Percentiles rank a stretch among this genome's conserved stretches.
phyloP scores from a whole-genome alignment of 2,329 filamentous ascomycete species.

The Sporothrix phasma region DNA sequence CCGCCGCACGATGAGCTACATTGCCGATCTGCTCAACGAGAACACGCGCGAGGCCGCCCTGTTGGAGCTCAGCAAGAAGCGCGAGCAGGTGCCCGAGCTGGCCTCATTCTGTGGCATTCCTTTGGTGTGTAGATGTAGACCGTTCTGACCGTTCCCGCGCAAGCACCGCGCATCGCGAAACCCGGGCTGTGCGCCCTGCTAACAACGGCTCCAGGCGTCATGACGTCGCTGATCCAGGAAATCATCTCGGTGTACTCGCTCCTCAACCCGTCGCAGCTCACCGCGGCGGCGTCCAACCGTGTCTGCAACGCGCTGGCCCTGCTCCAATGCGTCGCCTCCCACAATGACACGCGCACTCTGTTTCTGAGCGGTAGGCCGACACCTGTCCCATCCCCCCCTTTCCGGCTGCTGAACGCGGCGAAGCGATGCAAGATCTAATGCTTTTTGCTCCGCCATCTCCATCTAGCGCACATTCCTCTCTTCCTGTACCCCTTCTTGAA shows the following conservation, averaged over 20 bases:
- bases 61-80: constrained; percentile 94
- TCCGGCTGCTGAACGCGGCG: too few species aligned
- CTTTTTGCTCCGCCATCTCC: too few species aligned
- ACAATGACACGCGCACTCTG: constrained; percentile 88
- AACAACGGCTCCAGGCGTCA: constrained; percentile 57
- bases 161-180: background rate
- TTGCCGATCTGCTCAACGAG: constrained; percentile 82
- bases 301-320: constrained; percentile 96
- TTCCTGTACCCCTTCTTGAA: constrained; percentile 98
- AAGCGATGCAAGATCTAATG: background rate
- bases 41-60: constrained; percentile 81
- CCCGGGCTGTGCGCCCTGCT: background rate
- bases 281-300: constrained; percentile 90
- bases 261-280: constrained; percentile 92
- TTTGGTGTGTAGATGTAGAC: constrained; percentile 64
- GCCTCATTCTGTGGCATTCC: constrained; percentile 97
- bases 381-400: background rate
- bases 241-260: constrained; percentile 98
- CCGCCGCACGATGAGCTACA: constrained; percentile 81
- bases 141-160: too few species aligned
- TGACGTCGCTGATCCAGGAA: constrained; percentile 94
- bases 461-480: constrained; percentile 81
- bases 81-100: constrained; percentile 93
- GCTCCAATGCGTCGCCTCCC: constrained; percentile 91
- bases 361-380: constrained; percentile 71